Evolutionary conservation across 768 basidiomycete species (phyloP).

Genomic region (Lanmaoa pseudosensibilis): DNA sequence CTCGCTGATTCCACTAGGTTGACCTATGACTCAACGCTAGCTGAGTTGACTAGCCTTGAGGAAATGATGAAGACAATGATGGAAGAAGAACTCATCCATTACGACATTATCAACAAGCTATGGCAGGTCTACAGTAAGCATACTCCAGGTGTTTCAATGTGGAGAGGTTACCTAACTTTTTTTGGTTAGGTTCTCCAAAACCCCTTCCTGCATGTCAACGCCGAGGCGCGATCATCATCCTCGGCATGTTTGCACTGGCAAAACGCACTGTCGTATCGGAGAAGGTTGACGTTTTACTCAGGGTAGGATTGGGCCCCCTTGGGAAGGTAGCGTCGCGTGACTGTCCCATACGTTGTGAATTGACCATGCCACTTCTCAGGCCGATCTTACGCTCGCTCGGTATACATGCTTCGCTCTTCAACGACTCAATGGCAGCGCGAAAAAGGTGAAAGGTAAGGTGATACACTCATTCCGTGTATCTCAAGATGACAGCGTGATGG

Average conservation of each 20-base stretch:
- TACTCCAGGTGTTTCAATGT: not conserved
- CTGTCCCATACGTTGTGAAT: not conserved
- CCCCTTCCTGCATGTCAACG: constrained; percentile 80
- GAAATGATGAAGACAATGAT: constrained; percentile 97
- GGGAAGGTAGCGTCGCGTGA: constrained; percentile 63
- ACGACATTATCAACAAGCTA: constrained; percentile 83
- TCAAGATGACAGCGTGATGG: not conserved
- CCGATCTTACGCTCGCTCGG: constrained; percentile 84
- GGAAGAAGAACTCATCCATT: constrained; percentile 80
- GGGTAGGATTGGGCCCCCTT: constrained; percentile 78
- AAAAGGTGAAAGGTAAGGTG: constrained; percentile 88
- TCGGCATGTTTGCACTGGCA: constrained; percentile 96
- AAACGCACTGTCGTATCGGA: constrained; percentile 77
- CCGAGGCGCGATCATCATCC: constrained; percentile 91
- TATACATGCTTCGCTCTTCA: constrained; percentile 95
- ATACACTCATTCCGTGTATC: not conserved
- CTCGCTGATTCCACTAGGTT: constrained; percentile 47
- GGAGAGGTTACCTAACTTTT: not conserved
- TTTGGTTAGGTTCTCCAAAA: constrained; percentile 63
- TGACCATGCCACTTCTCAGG: constrained; percentile 42
- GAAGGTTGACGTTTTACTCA: constrained; percentile 79
- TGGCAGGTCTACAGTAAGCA: constrained; percentile 94
- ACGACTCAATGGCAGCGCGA: constrained; percentile 88
- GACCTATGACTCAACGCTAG: constrained; percentile 89
- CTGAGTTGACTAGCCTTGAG: constrained; percentile 93